Base-by-base conservation (phyloP, 371 early-diverging fungal species). In the Actinomortierella wolfii region DNA sequence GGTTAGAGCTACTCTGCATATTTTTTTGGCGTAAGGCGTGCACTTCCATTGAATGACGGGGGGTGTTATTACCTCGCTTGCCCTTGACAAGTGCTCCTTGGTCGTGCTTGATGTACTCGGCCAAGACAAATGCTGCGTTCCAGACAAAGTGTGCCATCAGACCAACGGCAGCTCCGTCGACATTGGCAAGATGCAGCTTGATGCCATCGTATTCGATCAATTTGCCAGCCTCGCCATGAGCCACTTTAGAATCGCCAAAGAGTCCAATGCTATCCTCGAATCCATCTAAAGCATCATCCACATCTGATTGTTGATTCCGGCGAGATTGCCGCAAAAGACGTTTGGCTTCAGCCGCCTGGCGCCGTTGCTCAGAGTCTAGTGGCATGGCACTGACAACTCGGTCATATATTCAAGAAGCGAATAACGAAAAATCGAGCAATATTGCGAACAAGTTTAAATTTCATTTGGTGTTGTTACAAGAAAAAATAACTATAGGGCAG, bases 131-230 rank as follows among this genome's bases (percentile, higher is more conserved):
- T 2, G 71, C 71, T 0, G 71, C 61, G 52, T 71, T 71, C 71
- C 71, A 71, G 26, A 71, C 62, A 41, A 58, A 71, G 26, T 71
- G 71, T 24, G 71, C 65, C 71, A 71, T 71, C 4, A 71, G 40
- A 23, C 61, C 65, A 52, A 71, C 66, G 0, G 56, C 61, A 6
- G 59, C 59, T 11, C 71, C 71, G 1, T 49, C 59, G 39, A 71
- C 71, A 52, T 71, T 54, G 44, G 71, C 71, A 9, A 71, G 62
- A 58, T 71, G 71, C 2, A 71, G 47, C 51, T 61, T 56, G 3
- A 71, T 57, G 0, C 53, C 18, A 47, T 20, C 18, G 39, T 65
- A 66, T 25, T 65, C 65, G 51, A 65, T 65, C 59, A 71, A 65
- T 62, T 71, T 61, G 8, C 71, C 71, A 9, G 66, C 56, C 23